Base-by-base conservation (phyloP, 2,329 filamentous ascomycete genomes). In the Ilyonectria robusta region DNA sequence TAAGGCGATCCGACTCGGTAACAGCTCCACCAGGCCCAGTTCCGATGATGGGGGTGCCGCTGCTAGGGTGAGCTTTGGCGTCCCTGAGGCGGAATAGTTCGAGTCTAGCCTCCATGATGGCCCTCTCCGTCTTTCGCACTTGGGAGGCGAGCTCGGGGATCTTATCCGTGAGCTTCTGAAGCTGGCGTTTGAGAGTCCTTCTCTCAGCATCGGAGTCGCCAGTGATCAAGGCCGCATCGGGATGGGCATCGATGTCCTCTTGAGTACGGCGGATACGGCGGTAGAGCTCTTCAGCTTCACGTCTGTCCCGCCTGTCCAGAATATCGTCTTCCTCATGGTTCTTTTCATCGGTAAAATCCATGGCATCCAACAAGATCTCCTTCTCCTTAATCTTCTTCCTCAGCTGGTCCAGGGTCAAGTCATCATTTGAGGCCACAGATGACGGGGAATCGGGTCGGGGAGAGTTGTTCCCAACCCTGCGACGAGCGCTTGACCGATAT, bases 301-400 rank as follows among this genome's bases (percentile, higher is more conserved):
- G 92, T 62, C 94, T 90, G 79, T 99, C 96, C 68, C 94, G 90
- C 59, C 95, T 90, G 78, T 99, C 96, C 48, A 98, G 88, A 19
- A 93, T 91, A 73, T 98, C 95, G 71, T 99, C 95, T 77, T 98
- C 93, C 75, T 99, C 96, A 4, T 90, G 88, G 42, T 92, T 90
- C 77, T 93, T 94, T 82, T 98, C 95, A 74, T 98, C 96, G 70
- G 93, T 92, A 80, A 98, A 98, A 78, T 99, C 96, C 83, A 98
- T 95, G 0, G 96, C 96, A 81, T 99, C 95, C 15, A 99, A 85
- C 70, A 99, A 86, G 47, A 99, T 91, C 81, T 98, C 94, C 82
- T 97, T 96, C 84, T 99, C 96, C 63, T 91, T 91, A 66, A 99
- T 94, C 79, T 93, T 94, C 85, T 99, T 99, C 73, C 89, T 92